Evolutionary conservation across 495 filamentous ascomycete species (phyloP), one percentile per base, ranked within the genome.

Genomic region (Penicillium simplicissimum): DNA sequence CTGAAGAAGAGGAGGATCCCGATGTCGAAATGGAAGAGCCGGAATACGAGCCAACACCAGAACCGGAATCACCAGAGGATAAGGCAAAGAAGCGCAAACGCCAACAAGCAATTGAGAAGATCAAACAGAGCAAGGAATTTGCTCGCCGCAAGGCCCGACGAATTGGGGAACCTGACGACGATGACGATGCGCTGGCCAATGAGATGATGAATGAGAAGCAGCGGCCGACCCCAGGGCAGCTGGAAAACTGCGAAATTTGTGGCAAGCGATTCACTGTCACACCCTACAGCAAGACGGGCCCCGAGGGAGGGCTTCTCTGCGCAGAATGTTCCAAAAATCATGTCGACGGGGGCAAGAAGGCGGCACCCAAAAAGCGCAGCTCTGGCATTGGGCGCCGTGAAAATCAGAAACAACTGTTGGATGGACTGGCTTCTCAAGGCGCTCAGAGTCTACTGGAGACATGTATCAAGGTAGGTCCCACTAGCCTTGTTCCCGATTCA

Each of bases 191-290:
- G 31, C 69, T 78, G 21, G 79, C 84, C 34, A 71, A 74, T 23
- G 80, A 87, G 31, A 82, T 88, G 48, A 79, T 88, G 71, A 78
- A 88, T 59, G 79, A 87, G 59, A 87, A 85, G 61, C 66, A 81
- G 34, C 81, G 81, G n/a, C 89, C 88, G 40, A 67, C 87, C 15
- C 91, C 95, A 0, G 93, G 92, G 2, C 95, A 98, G 73, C 84
- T 92, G 61, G 91, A 88, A 31, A 94, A 96, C 65, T 98, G 95
- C 66, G 92, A 90, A 48, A 75, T 84, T 8, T 98, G 95, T 70
- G 81, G 85, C 23, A 94, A 91, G 67, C 87, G 95, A 25, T 98
- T 98, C 69, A 97, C 92, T 0, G 95, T 98, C 31, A 97, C 95
- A 0, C 78, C 92, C 1, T 98, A 98, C 71, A 90, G 87, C 63